These are phyloP conservation scores for Anisodus acutangulus DNA, from an alignment of 257 asterid genomes.

Conservation along the genomic window DNA sequence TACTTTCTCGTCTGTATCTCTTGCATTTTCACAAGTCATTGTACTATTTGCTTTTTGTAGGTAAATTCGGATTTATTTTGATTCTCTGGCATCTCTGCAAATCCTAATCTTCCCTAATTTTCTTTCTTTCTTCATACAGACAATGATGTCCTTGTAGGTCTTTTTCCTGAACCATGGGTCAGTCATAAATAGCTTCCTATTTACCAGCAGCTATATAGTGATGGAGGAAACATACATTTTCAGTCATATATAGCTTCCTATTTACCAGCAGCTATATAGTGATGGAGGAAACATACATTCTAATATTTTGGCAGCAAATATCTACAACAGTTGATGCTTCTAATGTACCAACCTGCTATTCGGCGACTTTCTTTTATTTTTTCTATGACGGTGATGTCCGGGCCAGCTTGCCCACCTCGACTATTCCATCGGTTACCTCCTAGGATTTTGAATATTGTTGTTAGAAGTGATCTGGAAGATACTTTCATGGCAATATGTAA, in stretches of 20 bases:
- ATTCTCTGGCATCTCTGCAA: constrained; percentile 1
- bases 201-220: constrained; percentile 26
- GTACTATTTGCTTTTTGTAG: neutral
- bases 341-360: neutral
- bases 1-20: neutral
- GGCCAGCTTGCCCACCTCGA: too few relatives aligned
- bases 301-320: neutral
- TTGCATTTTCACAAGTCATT: neutral
- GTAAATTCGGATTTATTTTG: neutral
- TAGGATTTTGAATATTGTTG: neutral
- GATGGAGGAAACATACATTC: neutral
- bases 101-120: neutral
- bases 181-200: neutral
- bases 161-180: neutral
- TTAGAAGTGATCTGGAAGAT: neutral
- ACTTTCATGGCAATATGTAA: neutral
- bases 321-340: neutral
- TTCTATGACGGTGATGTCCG: too few relatives aligned
- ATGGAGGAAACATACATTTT: neutral
- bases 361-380: too few relatives aligned
- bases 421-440: too few relatives aligned
- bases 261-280: neutral
- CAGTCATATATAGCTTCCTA: neutral
- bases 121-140: constrained; percentile 3
- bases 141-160: neutral